Evolutionary conservation across 768 basidiomycete species (phyloP).

Genomic region (Lactarius pseudohatsudake): DNA sequence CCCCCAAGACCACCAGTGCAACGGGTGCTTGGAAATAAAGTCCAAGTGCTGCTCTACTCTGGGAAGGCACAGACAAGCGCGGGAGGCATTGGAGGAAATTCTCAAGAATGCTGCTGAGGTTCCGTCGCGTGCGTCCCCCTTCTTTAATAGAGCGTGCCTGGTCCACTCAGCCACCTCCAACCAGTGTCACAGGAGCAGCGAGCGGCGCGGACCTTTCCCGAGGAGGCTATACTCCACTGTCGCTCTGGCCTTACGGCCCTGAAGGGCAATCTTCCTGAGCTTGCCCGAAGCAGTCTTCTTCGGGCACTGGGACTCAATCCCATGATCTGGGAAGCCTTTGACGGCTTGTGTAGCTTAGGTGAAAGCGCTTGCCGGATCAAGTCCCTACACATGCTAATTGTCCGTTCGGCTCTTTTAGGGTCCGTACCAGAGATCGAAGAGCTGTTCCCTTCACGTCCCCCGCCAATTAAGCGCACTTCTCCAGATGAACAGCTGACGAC

Average conservation of each 20-base stretch:
- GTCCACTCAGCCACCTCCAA: conserved; percentile 14
- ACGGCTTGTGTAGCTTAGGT: conserved; percentile 83
- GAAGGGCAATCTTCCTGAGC: conserved; percentile 75
- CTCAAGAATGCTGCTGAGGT: conserved; percentile 52
- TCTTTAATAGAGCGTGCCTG: conserved; percentile 13
- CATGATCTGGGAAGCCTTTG: conserved; percentile 90
- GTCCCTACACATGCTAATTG: conserved; percentile 22
- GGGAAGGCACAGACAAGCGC: conserved; percentile 75
- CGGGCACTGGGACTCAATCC: conserved; percentile 73
- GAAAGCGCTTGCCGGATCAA: conserved; percentile 18
- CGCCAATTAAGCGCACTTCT: conserved; percentile 52
- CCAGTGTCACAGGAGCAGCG: conserved; percentile 58
- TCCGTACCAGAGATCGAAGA: conserved; percentile 69
- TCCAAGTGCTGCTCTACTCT: conserved; percentile 70
- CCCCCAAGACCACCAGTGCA: conserved; percentile 59
- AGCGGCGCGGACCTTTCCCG: conserved; percentile 59
- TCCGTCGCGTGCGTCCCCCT: conserved; percentile 53
- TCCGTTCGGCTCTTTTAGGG: conserved; percentile 43
- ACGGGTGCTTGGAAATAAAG: conserved; percentile 78
- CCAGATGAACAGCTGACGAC: conserved; percentile 51
- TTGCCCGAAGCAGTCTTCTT: conserved; percentile 68
- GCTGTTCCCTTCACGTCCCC: conserved; percentile 63
- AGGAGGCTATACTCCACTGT: conserved; percentile 73
- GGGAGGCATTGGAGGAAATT: conserved; percentile 66
- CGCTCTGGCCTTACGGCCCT: conserved; percentile 72